Evolutionary conservation across 768 basidiomycete species (phyloP), one percentile per base, ranked within the genome.

Genomic region (Tephrocybe sp.): DNA sequence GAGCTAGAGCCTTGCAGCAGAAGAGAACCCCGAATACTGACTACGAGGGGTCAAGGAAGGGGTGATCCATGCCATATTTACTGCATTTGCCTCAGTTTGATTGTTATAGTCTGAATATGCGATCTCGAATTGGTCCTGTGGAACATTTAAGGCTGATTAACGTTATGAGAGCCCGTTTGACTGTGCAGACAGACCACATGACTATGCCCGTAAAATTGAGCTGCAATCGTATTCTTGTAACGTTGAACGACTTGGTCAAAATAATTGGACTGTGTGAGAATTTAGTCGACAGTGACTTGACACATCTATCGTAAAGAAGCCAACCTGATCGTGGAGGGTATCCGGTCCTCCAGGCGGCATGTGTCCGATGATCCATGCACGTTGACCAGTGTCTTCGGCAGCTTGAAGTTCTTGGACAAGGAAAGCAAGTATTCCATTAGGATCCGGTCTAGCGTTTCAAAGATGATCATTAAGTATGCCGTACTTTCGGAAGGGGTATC

Each of bases 331-430:
- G 48, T 71, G 67, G 30, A 80, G 61, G 16, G 71, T 65, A 59
- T 84, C 81, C 17, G 56, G 60, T 13, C 72, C 67, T 22, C 81
- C 78, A 3, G 75, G 75, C 1, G 80, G 75, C 72, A 83, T 80
- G 55, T 84, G 82, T 1, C 72, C 81, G 14, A 82, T 79, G 57
- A 85, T 78, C 80, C 83, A 84, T 0, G 69, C 83, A 16, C 80
- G 73, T 57, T 84, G 73, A 0, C 82, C 82, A 0, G 73, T 72
- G 52, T 78, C 74, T 63, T 87, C 84, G 2, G 84, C 81, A 1
- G 68, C 69, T 62, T 84, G 82, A 3, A 87, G 70, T 55, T 84
- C 68, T 14, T 69, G 61, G 0, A 77, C 74, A 19, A 76, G 62
- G 63, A 84, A 87, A 0, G 68, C 70, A 7, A 87, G 63, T 41